phyloP scores from a whole-genome alignment of 306 rosid genomes.

The Nissolia schottii region DNA sequence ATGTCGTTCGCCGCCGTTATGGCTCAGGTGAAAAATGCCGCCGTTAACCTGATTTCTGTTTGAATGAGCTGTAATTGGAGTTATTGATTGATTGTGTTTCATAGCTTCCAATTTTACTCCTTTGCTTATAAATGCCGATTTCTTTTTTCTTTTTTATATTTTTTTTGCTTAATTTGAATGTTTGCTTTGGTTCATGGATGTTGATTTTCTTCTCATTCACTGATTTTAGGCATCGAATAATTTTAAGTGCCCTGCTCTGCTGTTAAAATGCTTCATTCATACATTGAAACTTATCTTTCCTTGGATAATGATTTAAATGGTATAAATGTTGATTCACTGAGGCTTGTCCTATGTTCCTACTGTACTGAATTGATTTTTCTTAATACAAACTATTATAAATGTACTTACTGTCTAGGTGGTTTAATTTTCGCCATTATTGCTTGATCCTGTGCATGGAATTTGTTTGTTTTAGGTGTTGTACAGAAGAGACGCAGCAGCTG shows the following conservation, averaged over 20 bases:
- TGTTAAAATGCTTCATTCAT: no score
- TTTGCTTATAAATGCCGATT: neutral
- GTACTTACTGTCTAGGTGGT: neutral
- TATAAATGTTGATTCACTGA: neutral
- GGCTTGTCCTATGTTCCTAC: neutral
- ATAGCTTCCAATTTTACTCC: neutral
- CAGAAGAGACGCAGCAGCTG: constrained; percentile 39
- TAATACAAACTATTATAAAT: neutral
- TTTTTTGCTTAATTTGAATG: neutral
- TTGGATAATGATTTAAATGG: neutral
- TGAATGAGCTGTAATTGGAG: neutral
- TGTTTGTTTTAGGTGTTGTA: constrained; percentile 50
- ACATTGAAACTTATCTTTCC: neutral
- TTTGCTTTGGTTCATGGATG: neutral
- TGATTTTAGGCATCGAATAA: neutral
- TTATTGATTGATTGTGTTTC: neutral
- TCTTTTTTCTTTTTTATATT: no score
- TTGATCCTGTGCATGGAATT: neutral
- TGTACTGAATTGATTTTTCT: neutral
- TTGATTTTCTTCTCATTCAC: no score
- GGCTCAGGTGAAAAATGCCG: constrained; percentile 51
- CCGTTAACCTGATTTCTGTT: neutral
- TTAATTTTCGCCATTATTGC: neutral
- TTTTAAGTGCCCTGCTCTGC: neutral
- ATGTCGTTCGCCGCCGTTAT: constrained; percentile 83